These are phyloP conservation scores for Rusavskia elegans DNA, from an alignment of 495 filamentous ascomycete genomes.

Conservation along the genomic window DNA sequence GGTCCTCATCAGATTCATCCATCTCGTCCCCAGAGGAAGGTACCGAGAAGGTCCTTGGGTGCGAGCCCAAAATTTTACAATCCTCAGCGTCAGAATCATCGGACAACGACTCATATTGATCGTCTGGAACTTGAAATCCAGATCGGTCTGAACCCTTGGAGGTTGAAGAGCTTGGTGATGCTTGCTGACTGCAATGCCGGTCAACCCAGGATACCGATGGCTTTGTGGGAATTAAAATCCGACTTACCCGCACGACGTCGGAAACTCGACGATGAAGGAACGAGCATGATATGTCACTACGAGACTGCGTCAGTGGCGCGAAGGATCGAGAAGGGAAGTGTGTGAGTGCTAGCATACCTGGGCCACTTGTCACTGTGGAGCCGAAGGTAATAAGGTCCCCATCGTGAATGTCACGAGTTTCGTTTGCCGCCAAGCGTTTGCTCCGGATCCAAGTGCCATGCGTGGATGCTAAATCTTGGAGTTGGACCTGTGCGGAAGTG, in stretches of 20 bases:
- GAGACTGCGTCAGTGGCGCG: background rate
- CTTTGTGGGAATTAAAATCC: background rate
- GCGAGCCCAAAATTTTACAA: conserved; percentile 7
- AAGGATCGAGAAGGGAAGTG: background rate
- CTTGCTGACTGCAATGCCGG: background rate
- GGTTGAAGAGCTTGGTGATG: background rate
- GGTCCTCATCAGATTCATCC: conserved; percentile 8
- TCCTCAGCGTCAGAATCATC: conserved; percentile 11
- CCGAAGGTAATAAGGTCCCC: conserved; percentile 40
- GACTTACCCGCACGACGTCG: conserved; percentile 5
- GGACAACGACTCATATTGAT: conserved; percentile 16
- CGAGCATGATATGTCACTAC: conserved; percentile 11
- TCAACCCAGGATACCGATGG: background rate
- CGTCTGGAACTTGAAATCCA: conserved; percentile 28
- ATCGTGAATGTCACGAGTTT: conserved; percentile 21
- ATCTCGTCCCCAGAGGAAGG: conserved; percentile 10
- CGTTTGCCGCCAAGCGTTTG: conserved; percentile 20
- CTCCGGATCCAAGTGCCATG: conserved; percentile 40
- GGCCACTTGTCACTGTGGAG: conserved; percentile 33
- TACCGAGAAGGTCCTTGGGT: conserved; percentile 9
- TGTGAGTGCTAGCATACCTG: conserved; percentile 18
- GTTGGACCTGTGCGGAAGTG: conserved; percentile 1
- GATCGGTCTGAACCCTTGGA: background rate
- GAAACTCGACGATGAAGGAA: conserved; percentile 7
- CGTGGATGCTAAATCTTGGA: conserved; percentile 34